A percentile compares a stretch with the other conserved stretches of the same genome.
Conservation (phyloP, 768 basidiomycete species). For the Tulasnella sp. region DNA sequence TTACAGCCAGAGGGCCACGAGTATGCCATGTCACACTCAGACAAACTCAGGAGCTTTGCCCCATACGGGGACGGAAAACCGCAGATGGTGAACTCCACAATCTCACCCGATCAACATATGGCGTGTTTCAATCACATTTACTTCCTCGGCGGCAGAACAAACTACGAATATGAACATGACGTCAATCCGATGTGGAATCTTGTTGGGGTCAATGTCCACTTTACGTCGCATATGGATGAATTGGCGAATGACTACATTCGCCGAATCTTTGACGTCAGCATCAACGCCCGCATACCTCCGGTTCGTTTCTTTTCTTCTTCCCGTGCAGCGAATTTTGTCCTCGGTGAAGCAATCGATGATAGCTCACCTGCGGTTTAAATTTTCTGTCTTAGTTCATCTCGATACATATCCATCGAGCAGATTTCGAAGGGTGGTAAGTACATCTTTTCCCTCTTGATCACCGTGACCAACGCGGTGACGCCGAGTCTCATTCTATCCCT, state of each 20-base stretch:
- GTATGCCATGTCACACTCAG: too few species aligned
- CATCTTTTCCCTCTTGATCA: not conserved
- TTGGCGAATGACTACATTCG: not conserved
- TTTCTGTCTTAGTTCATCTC: too few species aligned
- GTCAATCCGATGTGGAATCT: constrained; percentile 19
- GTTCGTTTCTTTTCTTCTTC: too few species aligned
- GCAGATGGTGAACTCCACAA: too few species aligned
- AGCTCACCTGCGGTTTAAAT: too few species aligned
- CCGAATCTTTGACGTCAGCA: not conserved
- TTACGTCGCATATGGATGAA: constrained; percentile 5
- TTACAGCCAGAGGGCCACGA: constrained; percentile 18
- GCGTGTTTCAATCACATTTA: constrained; percentile 21
- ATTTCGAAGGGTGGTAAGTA: not conserved
- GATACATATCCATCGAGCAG: not conserved
- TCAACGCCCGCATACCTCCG: not conserved
- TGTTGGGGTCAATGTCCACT: constrained; percentile 14
- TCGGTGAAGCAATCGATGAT: too few species aligned
- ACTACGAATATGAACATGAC: constrained; percentile 20
- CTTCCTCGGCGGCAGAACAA: not conserved
- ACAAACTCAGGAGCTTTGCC: too few species aligned
- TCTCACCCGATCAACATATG: constrained; percentile 21
- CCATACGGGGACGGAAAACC: too few species aligned
- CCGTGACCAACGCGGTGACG: too few species aligned
- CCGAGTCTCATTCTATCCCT: not conserved
- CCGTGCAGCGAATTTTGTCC: too few species aligned